These are phyloP conservation scores for Oxyria digyna DNA, from an alignment of 148 eudicot species.

Conservation along the genomic window DNA sequence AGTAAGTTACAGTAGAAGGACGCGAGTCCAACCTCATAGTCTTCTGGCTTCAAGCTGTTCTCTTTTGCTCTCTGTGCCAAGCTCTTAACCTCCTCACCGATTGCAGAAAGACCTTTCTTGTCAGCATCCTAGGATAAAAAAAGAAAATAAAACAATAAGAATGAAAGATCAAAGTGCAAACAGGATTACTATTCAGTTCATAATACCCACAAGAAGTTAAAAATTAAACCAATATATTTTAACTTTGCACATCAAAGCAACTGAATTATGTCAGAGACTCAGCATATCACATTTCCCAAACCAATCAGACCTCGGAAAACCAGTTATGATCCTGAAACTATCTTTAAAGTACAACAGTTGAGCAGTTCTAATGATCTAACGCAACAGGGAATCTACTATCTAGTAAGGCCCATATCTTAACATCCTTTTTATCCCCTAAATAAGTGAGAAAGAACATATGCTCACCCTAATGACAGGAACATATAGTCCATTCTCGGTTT, in stretches of 20 bases:
- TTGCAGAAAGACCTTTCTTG: conserved; percentile 78
- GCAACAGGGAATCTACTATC: not conserved
- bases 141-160: not conserved
- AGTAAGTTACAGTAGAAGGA: not conserved
- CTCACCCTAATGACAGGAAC: conserved; percentile 85
- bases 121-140: conserved; percentile 73
- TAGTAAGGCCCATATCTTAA: not conserved
- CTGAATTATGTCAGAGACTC: not conserved
- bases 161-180: not conserved
- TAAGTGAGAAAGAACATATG: not conserved
- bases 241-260: not conserved
- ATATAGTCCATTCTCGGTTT: conserved; percentile 87
- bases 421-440: not conserved
- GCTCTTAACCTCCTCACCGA: conserved; percentile 72
- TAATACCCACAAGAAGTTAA: not conserved
- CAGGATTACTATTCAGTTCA: not conserved
- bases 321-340: not conserved
- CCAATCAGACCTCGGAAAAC: not conserved
- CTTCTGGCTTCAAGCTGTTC: conserved; percentile 80
- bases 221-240: not conserved
- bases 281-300: not conserved
- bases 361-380: not conserved
- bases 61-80: conserved; percentile 89
- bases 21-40: conserved; percentile 61
- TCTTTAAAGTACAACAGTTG: not conserved